These are phyloP conservation scores for Aspergillus nomiae DNA, from an alignment of 2,329 filamentous ascomycete genomes.

Conservation along the genomic window DNA sequence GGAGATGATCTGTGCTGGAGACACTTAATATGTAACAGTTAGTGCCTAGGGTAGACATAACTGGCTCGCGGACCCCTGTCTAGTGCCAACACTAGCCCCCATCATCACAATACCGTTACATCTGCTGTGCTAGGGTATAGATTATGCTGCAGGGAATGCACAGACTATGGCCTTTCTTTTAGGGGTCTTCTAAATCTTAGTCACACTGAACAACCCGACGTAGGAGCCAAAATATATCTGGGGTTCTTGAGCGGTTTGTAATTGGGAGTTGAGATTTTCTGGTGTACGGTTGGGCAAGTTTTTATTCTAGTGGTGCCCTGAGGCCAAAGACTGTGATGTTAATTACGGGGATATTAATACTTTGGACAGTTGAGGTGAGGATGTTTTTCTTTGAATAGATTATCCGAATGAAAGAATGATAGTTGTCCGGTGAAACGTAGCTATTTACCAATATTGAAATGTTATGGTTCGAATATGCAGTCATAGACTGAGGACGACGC, in stretches of 20 bases:
- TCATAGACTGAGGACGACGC: not conserved
- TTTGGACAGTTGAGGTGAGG: not conserved
- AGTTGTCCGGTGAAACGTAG: not conserved
- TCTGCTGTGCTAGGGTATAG: not conserved
- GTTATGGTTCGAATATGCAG: not conserved
- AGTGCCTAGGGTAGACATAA: not conserved
- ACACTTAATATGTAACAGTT: not conserved
- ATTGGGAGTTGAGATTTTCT: not conserved
- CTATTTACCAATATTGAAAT: not conserved
- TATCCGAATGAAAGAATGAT: not conserved
- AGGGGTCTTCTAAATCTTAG: too few relatives aligned
- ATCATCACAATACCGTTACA: too few relatives aligned
- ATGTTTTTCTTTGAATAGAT: not conserved
- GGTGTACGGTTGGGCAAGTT: not conserved
- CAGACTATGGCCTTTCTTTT: too few relatives aligned
- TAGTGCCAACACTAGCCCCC: not conserved
- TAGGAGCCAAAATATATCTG: too few relatives aligned
- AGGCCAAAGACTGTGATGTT: not conserved
- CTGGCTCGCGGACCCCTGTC: not conserved
- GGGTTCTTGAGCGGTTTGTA: not conserved
- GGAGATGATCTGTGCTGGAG: too few relatives aligned
- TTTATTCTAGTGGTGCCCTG: not conserved
- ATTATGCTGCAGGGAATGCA: not conserved
- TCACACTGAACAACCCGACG: too few relatives aligned
- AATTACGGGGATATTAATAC: not conserved